Evolutionary conservation across 1,284 basidiomycete genomes (phyloP).

Genomic region (Agaricales sp.): DNA sequence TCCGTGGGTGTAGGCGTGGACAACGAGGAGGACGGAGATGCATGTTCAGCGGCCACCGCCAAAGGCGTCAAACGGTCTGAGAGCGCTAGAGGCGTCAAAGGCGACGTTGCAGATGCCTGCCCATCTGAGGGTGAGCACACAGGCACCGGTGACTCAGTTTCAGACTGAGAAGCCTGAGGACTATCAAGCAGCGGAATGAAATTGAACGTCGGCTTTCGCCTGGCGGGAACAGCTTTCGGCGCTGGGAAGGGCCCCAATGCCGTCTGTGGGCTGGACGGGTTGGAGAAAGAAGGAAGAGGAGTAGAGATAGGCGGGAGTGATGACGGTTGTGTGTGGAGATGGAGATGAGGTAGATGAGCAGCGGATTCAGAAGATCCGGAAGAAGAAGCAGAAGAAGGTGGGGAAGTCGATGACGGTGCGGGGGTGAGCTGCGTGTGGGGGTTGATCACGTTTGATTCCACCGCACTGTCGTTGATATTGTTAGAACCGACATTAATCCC

Average conservation of each 20-base stretch:
- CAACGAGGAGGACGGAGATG: background rate
- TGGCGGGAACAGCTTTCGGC: constrained; percentile 16
- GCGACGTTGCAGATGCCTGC: too few relatives aligned
- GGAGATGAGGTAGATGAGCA: background rate
- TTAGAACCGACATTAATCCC: background rate
- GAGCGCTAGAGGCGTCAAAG: background rate
- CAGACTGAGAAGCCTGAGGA: constrained; percentile 12
- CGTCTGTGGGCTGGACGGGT: constrained; percentile 18
- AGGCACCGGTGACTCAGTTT: background rate
- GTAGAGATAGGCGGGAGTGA: background rate
- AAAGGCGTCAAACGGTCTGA: background rate
- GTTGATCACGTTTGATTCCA: background rate
- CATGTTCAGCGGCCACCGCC: background rate
- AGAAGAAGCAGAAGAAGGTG: background rate
- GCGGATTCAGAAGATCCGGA: background rate
- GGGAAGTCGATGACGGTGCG: background rate
- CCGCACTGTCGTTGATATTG: background rate
- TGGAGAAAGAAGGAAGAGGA: constrained; percentile 13
- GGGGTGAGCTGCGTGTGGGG: background rate
- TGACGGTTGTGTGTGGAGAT: background rate
- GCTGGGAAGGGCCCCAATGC: background rate
- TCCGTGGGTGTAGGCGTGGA: background rate
- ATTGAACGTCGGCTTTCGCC: constrained; percentile 22
- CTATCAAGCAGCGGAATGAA: constrained; percentile 32
- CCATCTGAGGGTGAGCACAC: background rate